Conservation (phyloP, 352 stramenopile genomes). For the Chrysophaeum taylorii region DNA sequence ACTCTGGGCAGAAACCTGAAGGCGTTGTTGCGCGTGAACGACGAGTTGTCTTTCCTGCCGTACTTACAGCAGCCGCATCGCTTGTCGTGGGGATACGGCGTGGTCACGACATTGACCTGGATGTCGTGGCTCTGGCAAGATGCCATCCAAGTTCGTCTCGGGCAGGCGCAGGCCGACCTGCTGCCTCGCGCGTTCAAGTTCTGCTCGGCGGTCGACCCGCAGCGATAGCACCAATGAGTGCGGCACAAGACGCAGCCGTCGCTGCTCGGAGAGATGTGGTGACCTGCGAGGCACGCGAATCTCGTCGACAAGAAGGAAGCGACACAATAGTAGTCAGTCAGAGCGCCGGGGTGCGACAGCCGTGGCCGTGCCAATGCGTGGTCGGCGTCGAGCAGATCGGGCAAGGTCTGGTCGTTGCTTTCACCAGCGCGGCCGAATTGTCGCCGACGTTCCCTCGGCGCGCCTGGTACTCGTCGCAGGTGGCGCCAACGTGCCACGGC, state of each 20-base stretch:
- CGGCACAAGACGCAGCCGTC: background rate
- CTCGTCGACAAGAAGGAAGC: too few relatives aligned
- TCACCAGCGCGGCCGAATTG: too few relatives aligned
- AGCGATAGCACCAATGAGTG: background rate
- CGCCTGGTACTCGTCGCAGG: too few relatives aligned
- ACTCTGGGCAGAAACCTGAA: too few relatives aligned
- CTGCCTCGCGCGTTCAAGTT: background rate
- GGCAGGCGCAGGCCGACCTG: background rate
- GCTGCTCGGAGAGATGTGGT: background rate
- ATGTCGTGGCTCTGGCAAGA: background rate
- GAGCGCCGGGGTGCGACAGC: too few relatives aligned
- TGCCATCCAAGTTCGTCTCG: background rate
- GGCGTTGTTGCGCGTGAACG: too few relatives aligned
- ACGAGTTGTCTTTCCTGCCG: too few relatives aligned
- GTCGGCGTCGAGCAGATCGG: background rate
- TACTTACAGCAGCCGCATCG: conserved; percentile 7
- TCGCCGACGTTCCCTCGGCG: too few relatives aligned
- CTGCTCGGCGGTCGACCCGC: background rate
- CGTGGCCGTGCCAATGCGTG: conserved; percentile 2
- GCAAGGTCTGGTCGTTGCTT: background rate
- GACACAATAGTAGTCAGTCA: too few relatives aligned
- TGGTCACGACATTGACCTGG: background rate
- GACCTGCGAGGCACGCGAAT: background rate
- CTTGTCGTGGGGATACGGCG: background rate
- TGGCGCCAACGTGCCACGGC: too few relatives aligned